Base-by-base conservation (phyloP, 345 rosid species). In the Kandelia obovata region DNA sequence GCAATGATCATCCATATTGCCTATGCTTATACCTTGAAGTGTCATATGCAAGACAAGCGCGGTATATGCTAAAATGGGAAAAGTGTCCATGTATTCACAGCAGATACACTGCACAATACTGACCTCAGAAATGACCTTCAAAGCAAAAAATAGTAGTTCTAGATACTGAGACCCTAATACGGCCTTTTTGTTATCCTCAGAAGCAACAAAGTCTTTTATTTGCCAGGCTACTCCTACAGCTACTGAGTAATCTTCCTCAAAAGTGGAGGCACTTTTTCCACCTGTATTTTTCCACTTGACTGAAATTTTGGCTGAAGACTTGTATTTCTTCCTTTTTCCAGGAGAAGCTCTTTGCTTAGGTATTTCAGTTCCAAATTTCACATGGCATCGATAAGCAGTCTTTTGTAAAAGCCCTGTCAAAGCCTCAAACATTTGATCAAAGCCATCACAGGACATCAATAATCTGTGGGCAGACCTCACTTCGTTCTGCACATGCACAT, bases 181-280 rank as follows among this genome's bases (percentile, higher is more conserved):
- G 32, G 86, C 93, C 66, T 80, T 83, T 79, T 80, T 78, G 51
- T 78, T 56, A 53, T 85, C 86, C 78, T 86, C 91, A 1, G 55
- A 74, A 58, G 31, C 65, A 70, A 95, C 88, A 58, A 95, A 68
- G 65, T 88, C 93, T 79, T 86, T 90, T 79, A 95, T 78, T 67
- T 95, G 97, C 96, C 97, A 95, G 39, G 97, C 86, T 81, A 89
- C 78, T 72, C 96, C 99, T 58, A 85, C 83, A 76, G 93, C 82
- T 74, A 80, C 74, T 60, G 61, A 76, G 77, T 88, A 95, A 80
- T 87, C 96, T 53, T 86, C 84, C 76, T 85, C 79, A 61, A 92
- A 85, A 82, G 73, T 83, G 39, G 83, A 71, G 30, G 83, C 75
- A 67, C 53, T 81, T 81, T 80, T 87, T 53, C 83, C 80, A 26